These are phyloP conservation scores for Leccinum obscurum DNA, from an alignment of 768 basidiomycete genomes.

Conservation along the genomic window DNA sequence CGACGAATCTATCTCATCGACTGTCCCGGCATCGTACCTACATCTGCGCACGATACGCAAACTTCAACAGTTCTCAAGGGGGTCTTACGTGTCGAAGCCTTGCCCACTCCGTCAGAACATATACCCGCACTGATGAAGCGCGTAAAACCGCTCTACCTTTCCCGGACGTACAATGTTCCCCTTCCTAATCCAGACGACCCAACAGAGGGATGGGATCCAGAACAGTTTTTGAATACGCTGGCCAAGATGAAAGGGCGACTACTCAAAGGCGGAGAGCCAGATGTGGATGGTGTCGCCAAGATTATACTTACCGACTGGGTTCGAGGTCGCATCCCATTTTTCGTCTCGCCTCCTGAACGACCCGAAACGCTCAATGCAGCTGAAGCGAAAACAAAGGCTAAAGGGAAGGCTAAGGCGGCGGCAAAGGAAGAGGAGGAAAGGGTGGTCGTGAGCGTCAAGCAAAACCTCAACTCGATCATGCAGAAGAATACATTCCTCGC, in stretches of 20 bases:
- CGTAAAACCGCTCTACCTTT: slow-evolving; percentile 91
- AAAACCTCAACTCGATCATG: slow-evolving; percentile 83
- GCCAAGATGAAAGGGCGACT: slow-evolving; percentile 91
- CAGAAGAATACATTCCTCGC: slow-evolving; percentile 86
- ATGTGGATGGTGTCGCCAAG: slow-evolving; percentile 89
- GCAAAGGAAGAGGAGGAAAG: slow-evolving; percentile 33
- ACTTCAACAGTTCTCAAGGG: slow-evolving; percentile 94
- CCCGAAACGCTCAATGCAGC: slow-evolving; percentile 65
- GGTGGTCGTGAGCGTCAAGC: slow-evolving; percentile 67
- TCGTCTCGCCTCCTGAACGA: slow-evolving; percentile 88
- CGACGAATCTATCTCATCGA: slow-evolving; percentile 98
- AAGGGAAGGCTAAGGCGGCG: slow-evolving; percentile 50
- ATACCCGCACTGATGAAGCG: slow-evolving; percentile 85
- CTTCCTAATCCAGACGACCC: slow-evolving; percentile 59
- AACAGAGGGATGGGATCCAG: slow-evolving; percentile 61
- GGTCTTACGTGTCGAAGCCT: slow-evolving; percentile 92
- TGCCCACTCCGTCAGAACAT: slow-evolving; percentile 90
- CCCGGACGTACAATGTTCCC: slow-evolving; percentile 76
- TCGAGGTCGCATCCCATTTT: slow-evolving; percentile 94
- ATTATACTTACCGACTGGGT: slow-evolving; percentile 97
- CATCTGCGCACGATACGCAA: slow-evolving; percentile 87
- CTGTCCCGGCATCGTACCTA: slow-evolving; percentile 97
- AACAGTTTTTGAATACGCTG: slow-evolving; percentile 79
- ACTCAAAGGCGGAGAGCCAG: slow-evolving; percentile 93
- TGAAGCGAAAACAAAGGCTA: slow-evolving; percentile 48